Percentiles rank a stretch among this genome's conserved stretches.
phyloP scores from a whole-genome alignment of 1,139 yeast species.

The Suhomyces yuchorum region DNA sequence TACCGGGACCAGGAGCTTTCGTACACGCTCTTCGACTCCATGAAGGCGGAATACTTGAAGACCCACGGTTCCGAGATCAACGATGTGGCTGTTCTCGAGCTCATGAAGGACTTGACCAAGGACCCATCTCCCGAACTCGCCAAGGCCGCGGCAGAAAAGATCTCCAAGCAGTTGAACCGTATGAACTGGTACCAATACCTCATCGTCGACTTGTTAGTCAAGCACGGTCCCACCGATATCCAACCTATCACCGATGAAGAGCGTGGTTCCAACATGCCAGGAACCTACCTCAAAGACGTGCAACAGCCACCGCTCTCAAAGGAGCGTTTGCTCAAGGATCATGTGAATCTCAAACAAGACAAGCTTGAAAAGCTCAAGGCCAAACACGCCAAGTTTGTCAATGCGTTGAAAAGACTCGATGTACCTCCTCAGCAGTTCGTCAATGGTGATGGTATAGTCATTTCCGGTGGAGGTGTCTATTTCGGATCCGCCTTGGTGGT shows the following conservation, averaged over 20 bases:
- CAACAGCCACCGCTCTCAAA: constrained; percentile 20
- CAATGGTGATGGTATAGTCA: constrained; percentile 40
- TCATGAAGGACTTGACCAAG: constrained; percentile 19
- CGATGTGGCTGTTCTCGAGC: constrained; percentile 22
- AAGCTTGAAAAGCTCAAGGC: constrained; percentile 26
- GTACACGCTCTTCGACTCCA: constrained; percentile 24
- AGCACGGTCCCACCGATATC: constrained; percentile 16
- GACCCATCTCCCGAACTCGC: constrained; percentile 14
- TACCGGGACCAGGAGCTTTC: constrained; percentile 23
- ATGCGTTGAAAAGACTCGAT: constrained; percentile 25
- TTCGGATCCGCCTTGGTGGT: constrained; percentile 34
- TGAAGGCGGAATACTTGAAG: constrained; percentile 25
- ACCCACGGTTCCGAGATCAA: constrained; percentile 21
- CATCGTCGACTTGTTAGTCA: constrained; percentile 14
- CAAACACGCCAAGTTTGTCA: constrained; percentile 31
- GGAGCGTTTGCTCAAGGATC: constrained; percentile 19
- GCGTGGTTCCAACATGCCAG: constrained; percentile 24
- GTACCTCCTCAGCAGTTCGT: constrained; percentile 28
- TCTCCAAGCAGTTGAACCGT: constrained; percentile 20
- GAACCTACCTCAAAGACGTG: constrained; percentile 20
- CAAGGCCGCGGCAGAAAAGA: constrained; percentile 18
- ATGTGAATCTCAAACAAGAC: constrained; percentile 24
- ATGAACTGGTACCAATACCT: constrained; percentile 25
- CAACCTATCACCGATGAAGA: constrained; percentile 26
- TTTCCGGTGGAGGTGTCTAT: constrained; percentile 33